Base-by-base conservation (phyloP, 176 grass and related monocot species). In the Secale cereale region DNA sequence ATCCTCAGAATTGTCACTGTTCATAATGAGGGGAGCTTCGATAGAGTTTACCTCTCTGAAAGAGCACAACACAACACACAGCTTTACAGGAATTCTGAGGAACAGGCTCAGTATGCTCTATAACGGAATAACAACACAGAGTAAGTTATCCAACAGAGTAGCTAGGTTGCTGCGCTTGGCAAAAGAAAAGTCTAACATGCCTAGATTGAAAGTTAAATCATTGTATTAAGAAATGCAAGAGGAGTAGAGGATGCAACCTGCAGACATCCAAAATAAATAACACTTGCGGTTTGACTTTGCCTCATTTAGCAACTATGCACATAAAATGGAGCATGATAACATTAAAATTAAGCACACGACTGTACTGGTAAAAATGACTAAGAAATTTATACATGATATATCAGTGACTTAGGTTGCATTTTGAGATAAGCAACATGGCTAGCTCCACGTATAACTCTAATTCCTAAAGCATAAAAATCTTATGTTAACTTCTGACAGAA, bases 1-100 rank as follows among this genome's bases (percentile, higher is more conserved):
- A 65, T 10, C 32, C 45, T 87, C 89, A 67, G 41, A 17, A n/a
- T 75, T 83, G 54, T 76, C 87, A 86, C 76, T 33, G 29, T 69
- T 73, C 69, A n/a, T 31, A 74, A 98, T 81, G 61, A 98, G 91
- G 8, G 48, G 93, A 33, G 89, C 93, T 89, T 98, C 91, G 70
- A 93, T 90, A 86, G 87, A 91, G 74, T 92, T 81, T 65, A 85
- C 71, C 57, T 93, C 73, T 81, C 92, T 93, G 70, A 80, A 90
- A 91, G 10, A 54, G 48, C 41, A 76, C 26, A 70, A 33, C 77
- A 19, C 57, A 48, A 27, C 12, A 71, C 64, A 84, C 76, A 63
- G 46, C 19, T 63, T 88, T 73, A 91, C 79, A 88, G 14, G 82
- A 85, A 7, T 71, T 43, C 20, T 61, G 56, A 22, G 63, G 35